A percentile compares a stretch with the other conserved stretches of the same genome.
Conservation (phyloP, 768 basidiomycete genomes). For the Gloeopeniophorella convolvens region DNA sequence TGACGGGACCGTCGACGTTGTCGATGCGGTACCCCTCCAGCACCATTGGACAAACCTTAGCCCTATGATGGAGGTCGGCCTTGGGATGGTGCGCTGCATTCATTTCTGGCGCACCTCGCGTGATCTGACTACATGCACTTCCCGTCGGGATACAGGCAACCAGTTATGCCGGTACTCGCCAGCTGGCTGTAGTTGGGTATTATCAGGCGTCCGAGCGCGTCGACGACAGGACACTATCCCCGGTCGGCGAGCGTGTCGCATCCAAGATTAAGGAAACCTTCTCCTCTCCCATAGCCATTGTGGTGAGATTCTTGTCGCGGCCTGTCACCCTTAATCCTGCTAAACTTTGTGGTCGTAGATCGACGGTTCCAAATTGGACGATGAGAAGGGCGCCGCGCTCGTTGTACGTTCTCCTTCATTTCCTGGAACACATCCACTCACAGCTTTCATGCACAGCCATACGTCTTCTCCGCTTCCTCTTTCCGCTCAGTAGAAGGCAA, state of each 20-base stretch:
- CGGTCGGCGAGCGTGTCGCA: slow-evolving; percentile 60
- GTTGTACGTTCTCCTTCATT: slow-evolving; percentile 7
- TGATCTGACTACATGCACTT: neutral
- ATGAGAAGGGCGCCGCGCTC: slow-evolving; percentile 2
- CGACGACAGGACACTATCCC: slow-evolving; percentile 53
- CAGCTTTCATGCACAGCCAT: neutral
- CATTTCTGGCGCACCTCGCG: neutral
- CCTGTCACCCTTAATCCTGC: slow-evolving; percentile 34
- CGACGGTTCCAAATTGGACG: slow-evolving; percentile 18
- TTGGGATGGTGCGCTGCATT: slow-evolving; percentile 53
- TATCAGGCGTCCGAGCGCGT: slow-evolving; percentile 67
- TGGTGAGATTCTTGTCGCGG: slow-evolving; percentile 39
- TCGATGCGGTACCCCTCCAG: slow-evolving; percentile 68
- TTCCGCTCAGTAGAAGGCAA: neutral
- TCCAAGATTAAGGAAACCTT: slow-evolving; percentile 49
- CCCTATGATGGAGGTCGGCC: slow-evolving; percentile 82
- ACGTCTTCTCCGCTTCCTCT: neutral
- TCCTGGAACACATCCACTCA: neutral
- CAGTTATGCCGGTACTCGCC: slow-evolving; percentile 49
- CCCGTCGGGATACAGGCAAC: slow-evolving; percentile 39
- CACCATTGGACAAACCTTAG: slow-evolving; percentile 83
- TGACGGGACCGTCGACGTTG: slow-evolving; percentile 39
- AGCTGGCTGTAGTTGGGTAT: slow-evolving; percentile 58
- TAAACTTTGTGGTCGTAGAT: slow-evolving; percentile 43
- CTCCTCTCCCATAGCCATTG: slow-evolving; percentile 57